Percentiles rank a stretch among this genome's conserved stretches.
These are phyloP conservation scores for Eimeria zaria DNA, from an alignment of 169 alveolate species.

Conservation along the genomic window DNA sequence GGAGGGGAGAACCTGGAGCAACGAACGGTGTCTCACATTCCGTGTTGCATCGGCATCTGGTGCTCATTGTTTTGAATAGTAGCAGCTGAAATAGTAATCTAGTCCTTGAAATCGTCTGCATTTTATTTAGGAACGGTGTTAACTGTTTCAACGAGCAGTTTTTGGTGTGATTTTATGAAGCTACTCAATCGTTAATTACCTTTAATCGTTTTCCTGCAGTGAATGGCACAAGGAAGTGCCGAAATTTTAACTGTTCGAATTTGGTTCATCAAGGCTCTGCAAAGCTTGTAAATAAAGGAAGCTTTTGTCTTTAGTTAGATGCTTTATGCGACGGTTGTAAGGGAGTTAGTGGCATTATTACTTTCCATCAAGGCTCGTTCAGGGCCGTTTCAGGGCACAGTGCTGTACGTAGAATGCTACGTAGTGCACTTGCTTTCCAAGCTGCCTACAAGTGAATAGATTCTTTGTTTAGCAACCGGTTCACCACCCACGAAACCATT, in stretches of 20 bases:
- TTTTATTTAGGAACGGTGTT: not conserved
- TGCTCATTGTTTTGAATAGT: not conserved
- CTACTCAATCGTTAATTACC: too few species aligned
- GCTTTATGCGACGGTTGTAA: not conserved
- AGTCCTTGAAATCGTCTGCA: too few species aligned
- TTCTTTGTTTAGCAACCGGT: not conserved
- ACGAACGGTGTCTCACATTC: not conserved
- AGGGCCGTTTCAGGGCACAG: not conserved
- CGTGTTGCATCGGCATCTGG: not conserved
- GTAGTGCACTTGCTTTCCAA: too few species aligned
- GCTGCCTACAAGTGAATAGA: not conserved
- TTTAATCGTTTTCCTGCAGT: too few species aligned
- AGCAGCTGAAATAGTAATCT: too few species aligned
- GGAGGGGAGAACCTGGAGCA: not conserved
- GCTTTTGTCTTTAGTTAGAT: not conserved
- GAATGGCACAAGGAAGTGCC: not conserved
- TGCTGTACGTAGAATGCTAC: not conserved
- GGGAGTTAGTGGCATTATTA: not conserved
- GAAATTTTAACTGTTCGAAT: not conserved
- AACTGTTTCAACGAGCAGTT: not conserved
- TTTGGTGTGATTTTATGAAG: not conserved
- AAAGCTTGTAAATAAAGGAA: not conserved
- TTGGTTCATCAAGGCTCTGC: not conserved
- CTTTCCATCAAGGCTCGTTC: not conserved
- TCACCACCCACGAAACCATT: not conserved